Conservation (phyloP, 345 rosid species). For the Lepidium sativum region DNA sequence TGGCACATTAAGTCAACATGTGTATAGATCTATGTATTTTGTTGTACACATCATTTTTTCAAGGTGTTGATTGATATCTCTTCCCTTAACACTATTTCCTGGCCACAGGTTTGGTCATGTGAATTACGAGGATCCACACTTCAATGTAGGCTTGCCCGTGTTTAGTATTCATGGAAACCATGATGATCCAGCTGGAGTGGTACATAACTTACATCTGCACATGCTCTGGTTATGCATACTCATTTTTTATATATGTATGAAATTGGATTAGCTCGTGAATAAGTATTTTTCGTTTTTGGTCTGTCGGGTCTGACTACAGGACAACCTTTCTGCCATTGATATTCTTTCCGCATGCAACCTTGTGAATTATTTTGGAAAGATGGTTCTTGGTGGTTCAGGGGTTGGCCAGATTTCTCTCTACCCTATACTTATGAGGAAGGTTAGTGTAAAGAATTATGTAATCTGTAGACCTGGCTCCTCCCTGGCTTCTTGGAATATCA, state of each 20-base stretch:
- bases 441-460: conserved; percentile 24
- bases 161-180: conserved; percentile 99
- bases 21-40: neutral
- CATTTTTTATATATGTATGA: neutral
- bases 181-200: conserved; percentile 99
- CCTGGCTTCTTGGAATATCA: neutral
- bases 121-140: conserved; percentile 97
- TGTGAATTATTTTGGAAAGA: conserved; percentile 93
- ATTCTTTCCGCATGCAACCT: conserved; percentile 97
- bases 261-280: neutral
- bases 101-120: conserved; percentile 88
- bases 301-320: conserved; percentile 46
- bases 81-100: conserved; percentile 9
- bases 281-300: conserved; percentile 7
- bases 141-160: conserved; percentile 94
- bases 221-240: conserved; percentile 6
- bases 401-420: conserved; percentile 89
- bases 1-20: conserved; percentile 1
- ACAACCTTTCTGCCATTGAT: conserved; percentile 95
- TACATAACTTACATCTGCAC: conserved; percentile 28
- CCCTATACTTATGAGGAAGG: conserved; percentile 93
- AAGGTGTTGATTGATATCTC: conserved; percentile 5
- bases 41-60: neutral
- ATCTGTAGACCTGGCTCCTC: conserved; percentile 1
- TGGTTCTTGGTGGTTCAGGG: conserved; percentile 98